These are phyloP conservation scores for Aspergillus chevalieri DNA, from an alignment of 2,329 filamentous ascomycete species.

Conservation along the genomic window DNA sequence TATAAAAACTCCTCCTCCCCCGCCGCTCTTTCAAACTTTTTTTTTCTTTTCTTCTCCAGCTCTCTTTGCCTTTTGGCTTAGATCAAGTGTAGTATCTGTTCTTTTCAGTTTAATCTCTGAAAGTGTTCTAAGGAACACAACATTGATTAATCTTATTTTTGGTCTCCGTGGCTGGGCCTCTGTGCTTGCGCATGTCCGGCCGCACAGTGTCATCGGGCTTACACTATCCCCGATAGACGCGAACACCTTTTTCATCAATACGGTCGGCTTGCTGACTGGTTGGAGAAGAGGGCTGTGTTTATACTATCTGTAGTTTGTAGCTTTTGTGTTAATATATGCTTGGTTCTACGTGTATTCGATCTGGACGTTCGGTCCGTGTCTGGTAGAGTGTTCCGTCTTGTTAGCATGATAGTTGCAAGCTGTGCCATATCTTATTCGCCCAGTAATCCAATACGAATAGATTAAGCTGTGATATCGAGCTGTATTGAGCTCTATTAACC, in stretches of 20 bases:
- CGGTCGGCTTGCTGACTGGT: conserved; percentile 47
- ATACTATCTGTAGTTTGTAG: too few species aligned
- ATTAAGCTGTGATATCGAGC: too few species aligned
- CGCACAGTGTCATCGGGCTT: conserved; percentile 69
- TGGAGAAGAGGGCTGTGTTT: conserved; percentile 48
- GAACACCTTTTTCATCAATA: conserved; percentile 58
- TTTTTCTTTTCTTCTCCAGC: conserved; percentile 43
- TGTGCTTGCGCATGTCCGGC: conserved; percentile 64
- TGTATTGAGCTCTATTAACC: neutral
- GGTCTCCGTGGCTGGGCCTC: conserved; percentile 49
- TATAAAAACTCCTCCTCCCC: conserved; percentile 27
- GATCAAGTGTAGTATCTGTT: conserved; percentile 96
- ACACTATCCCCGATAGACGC: conserved; percentile 70
- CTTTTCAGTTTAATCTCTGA: conserved; percentile 97
- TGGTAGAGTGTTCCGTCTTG: too few species aligned
- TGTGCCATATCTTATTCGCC: too few species aligned
- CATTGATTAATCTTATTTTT: conserved; percentile 84
- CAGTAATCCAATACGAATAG: too few species aligned
- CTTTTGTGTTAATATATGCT: neutral
- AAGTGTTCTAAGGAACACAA: conserved; percentile 66
- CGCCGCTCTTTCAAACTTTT: conserved; percentile 23
- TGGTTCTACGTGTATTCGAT: too few species aligned
- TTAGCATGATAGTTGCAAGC: too few species aligned
- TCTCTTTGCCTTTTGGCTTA: conserved; percentile 60
- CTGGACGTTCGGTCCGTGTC: too few species aligned